Evolutionary conservation across 208 protist genomes (phyloP).

Genomic region (Crithidia expoeki): DNA sequence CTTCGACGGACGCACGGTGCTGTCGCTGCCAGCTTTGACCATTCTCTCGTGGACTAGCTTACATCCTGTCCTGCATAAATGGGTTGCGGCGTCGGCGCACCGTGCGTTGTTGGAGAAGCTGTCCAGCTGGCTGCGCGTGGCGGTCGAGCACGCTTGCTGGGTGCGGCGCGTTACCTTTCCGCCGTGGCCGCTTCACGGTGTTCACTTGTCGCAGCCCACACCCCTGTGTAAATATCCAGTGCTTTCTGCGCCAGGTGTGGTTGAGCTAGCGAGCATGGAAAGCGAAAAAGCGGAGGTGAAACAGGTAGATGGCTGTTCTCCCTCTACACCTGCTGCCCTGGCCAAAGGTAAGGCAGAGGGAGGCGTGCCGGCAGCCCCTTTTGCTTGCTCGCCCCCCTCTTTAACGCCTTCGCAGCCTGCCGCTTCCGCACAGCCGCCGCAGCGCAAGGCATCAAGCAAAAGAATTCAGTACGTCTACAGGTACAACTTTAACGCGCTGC

Average conservation of each 20-base stretch:
- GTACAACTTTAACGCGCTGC: slow-evolving; percentile 33
- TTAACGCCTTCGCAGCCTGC: neutral
- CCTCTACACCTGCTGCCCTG: no score
- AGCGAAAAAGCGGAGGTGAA: neutral
- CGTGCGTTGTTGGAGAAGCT: slow-evolving; percentile 7
- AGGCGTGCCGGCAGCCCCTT: neutral
- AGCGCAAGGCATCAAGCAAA: neutral
- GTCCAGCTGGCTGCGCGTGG: slow-evolving; percentile 16
- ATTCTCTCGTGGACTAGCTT: slow-evolving; percentile 55
- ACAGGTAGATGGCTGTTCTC: no score
- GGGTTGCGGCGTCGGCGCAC: neutral
- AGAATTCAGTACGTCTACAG: slow-evolving; percentile 28
- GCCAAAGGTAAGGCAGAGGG: neutral
- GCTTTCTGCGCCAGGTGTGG: neutral
- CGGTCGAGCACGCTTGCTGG: slow-evolving; percentile 12
- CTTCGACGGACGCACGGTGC: slow-evolving; percentile 41
- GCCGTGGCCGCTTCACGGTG: slow-evolving; percentile 13
- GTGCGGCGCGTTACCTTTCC: slow-evolving; percentile 7
- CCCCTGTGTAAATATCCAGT: neutral
- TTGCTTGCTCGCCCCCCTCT: neutral
- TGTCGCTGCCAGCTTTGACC: slow-evolving; percentile 38
- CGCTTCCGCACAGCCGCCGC: neutral
- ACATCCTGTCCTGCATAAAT: slow-evolving; percentile 38
- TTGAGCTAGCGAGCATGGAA: neutral
- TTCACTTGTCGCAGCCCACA: slow-evolving; percentile 21